Evolutionary conservation across 2,329 filamentous ascomycete genomes (phyloP).

Genomic region (Fusarium phyllophilum): DNA sequence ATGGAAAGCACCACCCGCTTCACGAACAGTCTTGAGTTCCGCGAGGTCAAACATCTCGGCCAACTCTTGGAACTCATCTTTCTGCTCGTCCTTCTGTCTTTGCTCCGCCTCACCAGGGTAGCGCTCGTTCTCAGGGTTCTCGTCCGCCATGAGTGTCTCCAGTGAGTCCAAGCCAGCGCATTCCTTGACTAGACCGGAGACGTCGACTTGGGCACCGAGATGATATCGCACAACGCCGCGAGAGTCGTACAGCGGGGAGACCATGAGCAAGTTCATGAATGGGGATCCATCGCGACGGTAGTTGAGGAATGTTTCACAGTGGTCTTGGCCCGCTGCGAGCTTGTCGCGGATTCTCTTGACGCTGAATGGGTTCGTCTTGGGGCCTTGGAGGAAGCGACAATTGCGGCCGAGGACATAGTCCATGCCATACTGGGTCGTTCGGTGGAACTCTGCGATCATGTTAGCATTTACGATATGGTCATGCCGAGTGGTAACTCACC

Average conservation of each 20-base stretch:
- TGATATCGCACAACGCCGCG: constrained; percentile 73
- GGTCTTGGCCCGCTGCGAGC: constrained; percentile 71
- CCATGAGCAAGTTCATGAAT: constrained; percentile 81
- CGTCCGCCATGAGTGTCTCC: constrained; percentile 53
- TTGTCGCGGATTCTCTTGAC: constrained; percentile 71
- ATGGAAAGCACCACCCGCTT: constrained; percentile 72
- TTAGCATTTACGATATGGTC: neutral
- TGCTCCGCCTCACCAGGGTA: constrained; percentile 24
- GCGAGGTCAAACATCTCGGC: constrained; percentile 75
- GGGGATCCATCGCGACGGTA: constrained; percentile 81
- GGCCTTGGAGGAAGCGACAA: constrained; percentile 81
- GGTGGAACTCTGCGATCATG: constrained; percentile 69
- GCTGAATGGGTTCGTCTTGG: constrained; percentile 72
- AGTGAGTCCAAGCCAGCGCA: constrained; percentile 73
- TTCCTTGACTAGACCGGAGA: constrained; percentile 74
- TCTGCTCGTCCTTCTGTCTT: constrained; percentile 8
- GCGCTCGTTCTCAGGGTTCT: constrained; percentile 45
- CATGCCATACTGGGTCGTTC: constrained; percentile 79
- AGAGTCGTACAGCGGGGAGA: constrained; percentile 76
- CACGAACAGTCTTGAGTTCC: constrained; percentile 73
- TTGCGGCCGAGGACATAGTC: constrained; percentile 79
- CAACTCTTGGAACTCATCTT: constrained; percentile 72
- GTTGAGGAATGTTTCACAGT: constrained; percentile 79
- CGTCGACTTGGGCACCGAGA: constrained; percentile 77
- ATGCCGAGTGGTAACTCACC: constrained; percentile 54